A percentile compares a stretch with the other conserved stretches of the same genome.
phyloP scores from a whole-genome alignment of 352 stramenopile species.

The Thraustochytrium sp. region DNA sequence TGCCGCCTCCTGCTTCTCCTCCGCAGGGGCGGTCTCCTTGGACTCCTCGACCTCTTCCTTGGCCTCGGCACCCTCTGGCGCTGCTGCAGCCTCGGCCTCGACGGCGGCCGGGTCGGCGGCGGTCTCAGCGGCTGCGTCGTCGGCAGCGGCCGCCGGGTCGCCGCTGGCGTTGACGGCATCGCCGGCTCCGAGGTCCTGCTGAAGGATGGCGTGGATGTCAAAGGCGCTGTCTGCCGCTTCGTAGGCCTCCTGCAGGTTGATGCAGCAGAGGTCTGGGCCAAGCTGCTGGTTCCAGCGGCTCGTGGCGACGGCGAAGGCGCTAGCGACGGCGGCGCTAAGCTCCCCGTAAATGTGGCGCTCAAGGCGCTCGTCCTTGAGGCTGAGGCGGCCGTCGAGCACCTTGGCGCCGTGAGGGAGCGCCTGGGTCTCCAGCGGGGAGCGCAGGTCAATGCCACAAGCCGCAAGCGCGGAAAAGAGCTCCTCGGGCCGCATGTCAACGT shows the following conservation, averaged over 20 bases:
- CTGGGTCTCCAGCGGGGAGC: background rate
- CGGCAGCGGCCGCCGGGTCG: background rate
- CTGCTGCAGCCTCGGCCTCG: background rate
- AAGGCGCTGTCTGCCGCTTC: background rate
- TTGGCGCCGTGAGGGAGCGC: background rate
- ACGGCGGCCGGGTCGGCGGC: background rate
- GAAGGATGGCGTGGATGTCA: background rate
- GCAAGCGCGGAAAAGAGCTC: constrained; percentile 16
- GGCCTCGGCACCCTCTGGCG: background rate
- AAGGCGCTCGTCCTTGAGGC: background rate
- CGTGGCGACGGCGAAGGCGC: background rate
- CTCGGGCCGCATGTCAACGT: background rate
- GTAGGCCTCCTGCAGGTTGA: background rate
- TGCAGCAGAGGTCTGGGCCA: background rate
- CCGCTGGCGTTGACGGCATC: background rate
- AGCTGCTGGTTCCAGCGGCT: constrained; percentile 28
- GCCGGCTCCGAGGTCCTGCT: background rate
- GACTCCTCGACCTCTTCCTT: background rate
- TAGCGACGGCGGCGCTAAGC: constrained; percentile 8
- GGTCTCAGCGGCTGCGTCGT: background rate
- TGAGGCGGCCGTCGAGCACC: background rate
- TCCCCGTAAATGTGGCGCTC: constrained; percentile 17
- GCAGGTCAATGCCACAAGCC: background rate
- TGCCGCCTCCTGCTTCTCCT: background rate
- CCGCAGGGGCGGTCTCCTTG: background rate